These are phyloP conservation scores for Chrysochromulina tobinii DNA, from an alignment of 78 protist species.

Conservation along the genomic window DNA sequence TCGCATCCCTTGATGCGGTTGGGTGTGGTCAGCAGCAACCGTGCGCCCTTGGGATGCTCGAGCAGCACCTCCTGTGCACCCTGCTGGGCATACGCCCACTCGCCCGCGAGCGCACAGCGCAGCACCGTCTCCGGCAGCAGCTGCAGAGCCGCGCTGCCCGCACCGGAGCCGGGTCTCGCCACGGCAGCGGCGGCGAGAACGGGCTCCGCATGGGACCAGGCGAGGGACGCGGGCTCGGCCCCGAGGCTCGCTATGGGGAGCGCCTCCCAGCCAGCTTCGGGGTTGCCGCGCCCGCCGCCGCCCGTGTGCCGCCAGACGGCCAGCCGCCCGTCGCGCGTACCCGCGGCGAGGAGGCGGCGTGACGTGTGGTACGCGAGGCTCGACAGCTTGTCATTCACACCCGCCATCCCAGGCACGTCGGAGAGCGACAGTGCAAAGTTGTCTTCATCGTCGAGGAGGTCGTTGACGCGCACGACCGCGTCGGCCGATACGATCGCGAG, in stretches of 20 bases:
- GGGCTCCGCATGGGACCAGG: neutral
- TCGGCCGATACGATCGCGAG: neutral
- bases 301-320: neutral
- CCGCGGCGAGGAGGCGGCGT: neutral
- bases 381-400: neutral
- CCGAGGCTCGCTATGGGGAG: neutral
- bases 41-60: neutral
- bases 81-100: too few species aligned
- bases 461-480: neutral
- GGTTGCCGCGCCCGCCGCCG: neutral
- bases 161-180: too few species aligned
- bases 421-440: neutral
- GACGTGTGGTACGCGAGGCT: neutral
- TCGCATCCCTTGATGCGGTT: neutral
- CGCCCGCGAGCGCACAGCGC: too few species aligned
- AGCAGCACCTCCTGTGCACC: neutral
- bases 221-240: neutral
- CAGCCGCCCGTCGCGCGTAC: neutral
- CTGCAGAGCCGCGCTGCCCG: neutral
- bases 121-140: neutral
- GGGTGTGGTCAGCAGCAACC: neutral
- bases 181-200: neutral
- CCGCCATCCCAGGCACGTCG: neutral
- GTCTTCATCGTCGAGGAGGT: neutral
- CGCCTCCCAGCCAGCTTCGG: neutral